Evolutionary conservation across 768 basidiomycete genomes (phyloP).

Genomic region (Leccinum arenicola): DNA sequence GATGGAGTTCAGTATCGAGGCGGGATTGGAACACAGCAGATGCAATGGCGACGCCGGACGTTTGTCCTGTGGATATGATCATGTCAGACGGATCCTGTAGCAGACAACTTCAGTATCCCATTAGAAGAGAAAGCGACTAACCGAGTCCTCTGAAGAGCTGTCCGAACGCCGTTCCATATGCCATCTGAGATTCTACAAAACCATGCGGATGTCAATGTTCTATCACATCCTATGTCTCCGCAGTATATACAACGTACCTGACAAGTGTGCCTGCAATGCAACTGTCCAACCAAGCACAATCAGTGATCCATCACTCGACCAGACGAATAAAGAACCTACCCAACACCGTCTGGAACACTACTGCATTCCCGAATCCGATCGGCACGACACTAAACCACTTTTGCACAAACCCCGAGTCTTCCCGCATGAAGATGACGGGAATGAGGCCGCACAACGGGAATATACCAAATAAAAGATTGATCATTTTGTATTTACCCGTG

Average conservation of each 20-base stretch:
- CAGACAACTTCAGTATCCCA: not conserved
- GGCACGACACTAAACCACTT: slow-evolving; percentile 21
- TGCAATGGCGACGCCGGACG: slow-evolving; percentile 20
- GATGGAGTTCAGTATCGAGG: slow-evolving; percentile 13
- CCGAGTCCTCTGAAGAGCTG: slow-evolving; percentile 23
- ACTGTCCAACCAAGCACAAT: not conserved
- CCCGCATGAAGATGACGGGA: slow-evolving; percentile 31
- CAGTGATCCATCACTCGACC: not conserved
- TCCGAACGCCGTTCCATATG: slow-evolving; percentile 24
- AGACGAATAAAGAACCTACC: slow-evolving; percentile 2
- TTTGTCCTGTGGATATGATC: slow-evolving; percentile 10
- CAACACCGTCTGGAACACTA: slow-evolving; percentile 18
- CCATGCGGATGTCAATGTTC: not conserved
- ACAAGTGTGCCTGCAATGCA: slow-evolving; percentile 8
- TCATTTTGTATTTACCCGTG: slow-evolving; percentile 48
- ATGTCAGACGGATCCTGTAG: not conserved
- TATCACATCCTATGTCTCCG: not conserved
- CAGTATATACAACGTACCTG: not conserved
- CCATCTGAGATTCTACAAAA: slow-evolving; percentile 16
- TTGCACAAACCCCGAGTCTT: slow-evolving; percentile 23
- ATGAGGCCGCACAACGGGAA: slow-evolving; percentile 45
- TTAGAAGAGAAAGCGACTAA: slow-evolving; percentile 1
- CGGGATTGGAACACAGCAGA: slow-evolving; percentile 23
- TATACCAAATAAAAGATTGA: slow-evolving; percentile 48
- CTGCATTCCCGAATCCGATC: slow-evolving; percentile 18